Evolutionary conservation across 176 grass and related monocot genomes (phyloP).

Genomic region (Carex kokanica): DNA sequence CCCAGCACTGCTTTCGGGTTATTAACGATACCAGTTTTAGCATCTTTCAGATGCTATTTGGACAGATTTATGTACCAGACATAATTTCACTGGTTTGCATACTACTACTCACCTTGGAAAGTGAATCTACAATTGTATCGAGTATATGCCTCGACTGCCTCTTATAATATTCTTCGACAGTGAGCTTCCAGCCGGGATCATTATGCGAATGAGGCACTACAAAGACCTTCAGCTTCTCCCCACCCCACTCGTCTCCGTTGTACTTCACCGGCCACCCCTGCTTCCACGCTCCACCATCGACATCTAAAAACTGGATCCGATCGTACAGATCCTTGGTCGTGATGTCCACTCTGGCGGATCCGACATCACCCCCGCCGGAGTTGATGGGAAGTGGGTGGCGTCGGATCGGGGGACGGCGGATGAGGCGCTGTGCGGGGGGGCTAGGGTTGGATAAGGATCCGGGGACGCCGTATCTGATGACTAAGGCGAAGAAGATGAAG

Average conservation of each 20-base stretch:
- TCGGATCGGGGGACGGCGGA: slow-evolving; percentile 52
- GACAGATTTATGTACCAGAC: no score
- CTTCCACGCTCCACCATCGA: slow-evolving; percentile 90
- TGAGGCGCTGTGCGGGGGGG: slow-evolving; percentile 45
- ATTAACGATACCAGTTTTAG: no score
- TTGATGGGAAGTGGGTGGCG: slow-evolving; percentile 38
- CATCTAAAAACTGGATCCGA: slow-evolving; percentile 76
- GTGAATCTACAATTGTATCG: slow-evolving; percentile 81
- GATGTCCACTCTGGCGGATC: slow-evolving; percentile 52
- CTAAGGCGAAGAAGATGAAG: slow-evolving; percentile 51
- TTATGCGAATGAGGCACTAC: slow-evolving; percentile 98
- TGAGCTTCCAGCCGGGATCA: slow-evolving; percentile 88
- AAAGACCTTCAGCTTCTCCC: slow-evolving; percentile 94
- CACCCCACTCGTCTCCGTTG: slow-evolving; percentile 69
- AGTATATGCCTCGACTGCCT: slow-evolving; percentile 84
- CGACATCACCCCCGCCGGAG: slow-evolving; percentile 20
- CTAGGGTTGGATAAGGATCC: slow-evolving; percentile 29
- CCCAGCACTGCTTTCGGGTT: no score
- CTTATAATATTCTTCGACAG: slow-evolving; percentile 93
- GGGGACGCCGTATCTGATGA: slow-evolving; percentile 67
- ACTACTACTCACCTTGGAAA: slow-evolving; percentile 38
- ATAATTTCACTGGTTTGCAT: no score
- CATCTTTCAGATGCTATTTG: no score
- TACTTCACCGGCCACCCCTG: slow-evolving; percentile 87
- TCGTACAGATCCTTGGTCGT: slow-evolving; percentile 90